Conservation (phyloP, 2,329 filamentous ascomycete species). For the Claviceps sp. region DNA sequence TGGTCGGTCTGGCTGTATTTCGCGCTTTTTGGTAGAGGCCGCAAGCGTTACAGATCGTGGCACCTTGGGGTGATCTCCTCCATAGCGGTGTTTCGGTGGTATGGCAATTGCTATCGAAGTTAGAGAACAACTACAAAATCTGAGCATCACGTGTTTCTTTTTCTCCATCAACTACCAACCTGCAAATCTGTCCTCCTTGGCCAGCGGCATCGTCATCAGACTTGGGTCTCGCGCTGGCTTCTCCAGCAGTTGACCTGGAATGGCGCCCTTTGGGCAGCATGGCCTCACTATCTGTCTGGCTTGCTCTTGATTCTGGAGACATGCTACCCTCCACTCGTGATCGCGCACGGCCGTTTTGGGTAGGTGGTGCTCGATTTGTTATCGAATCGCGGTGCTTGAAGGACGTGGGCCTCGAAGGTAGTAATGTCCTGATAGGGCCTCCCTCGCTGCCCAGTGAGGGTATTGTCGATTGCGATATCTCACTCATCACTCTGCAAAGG, state of each 20-base stretch:
- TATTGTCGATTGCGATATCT: constrained; percentile 14
- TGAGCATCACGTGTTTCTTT: neutral
- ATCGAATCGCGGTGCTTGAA: constrained; percentile 16
- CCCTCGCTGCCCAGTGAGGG: constrained; percentile 16
- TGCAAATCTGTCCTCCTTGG: constrained; percentile 55
- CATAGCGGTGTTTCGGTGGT: constrained; percentile 90
- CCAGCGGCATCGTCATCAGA: constrained; percentile 10
- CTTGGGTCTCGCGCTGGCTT: constrained; percentile 7
- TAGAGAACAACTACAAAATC: neutral
- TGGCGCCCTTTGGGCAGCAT: constrained; percentile 17
- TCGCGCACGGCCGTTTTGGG: constrained; percentile 11
- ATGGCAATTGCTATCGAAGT: constrained; percentile 64
- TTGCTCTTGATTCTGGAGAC: constrained; percentile 16
- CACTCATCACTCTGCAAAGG: constrained; percentile 17
- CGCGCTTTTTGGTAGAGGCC: constrained; percentile 89
- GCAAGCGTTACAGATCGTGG: constrained; percentile 95
- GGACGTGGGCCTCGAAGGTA: constrained; percentile 25
- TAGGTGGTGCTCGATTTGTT: constrained; percentile 12
- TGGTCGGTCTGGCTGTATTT: constrained; percentile 81
- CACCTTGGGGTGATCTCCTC: constrained; percentile 83
- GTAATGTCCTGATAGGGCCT: constrained; percentile 20
- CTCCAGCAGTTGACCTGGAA: constrained; percentile 12
- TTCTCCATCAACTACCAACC: constrained; percentile 32
- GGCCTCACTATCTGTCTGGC: constrained; percentile 11
- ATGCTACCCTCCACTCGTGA: constrained; percentile 12